Conservation (phyloP, 768 basidiomycete species). For the Tulasnella sp. region DNA sequence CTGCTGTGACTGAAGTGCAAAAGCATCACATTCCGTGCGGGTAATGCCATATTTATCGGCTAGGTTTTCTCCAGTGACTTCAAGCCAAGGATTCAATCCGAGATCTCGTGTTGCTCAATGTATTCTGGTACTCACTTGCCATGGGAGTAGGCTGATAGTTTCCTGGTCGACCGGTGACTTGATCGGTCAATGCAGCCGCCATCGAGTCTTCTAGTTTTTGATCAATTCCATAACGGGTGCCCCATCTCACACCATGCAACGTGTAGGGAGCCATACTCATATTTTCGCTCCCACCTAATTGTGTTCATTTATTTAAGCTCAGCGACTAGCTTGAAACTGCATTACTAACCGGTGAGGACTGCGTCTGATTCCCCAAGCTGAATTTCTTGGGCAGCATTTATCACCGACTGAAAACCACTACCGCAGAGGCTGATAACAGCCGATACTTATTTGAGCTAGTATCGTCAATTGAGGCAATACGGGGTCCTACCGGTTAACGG, state of each 20-base stretch:
- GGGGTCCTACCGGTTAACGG: constrained; percentile 25
- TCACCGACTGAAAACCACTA: constrained; percentile 29
- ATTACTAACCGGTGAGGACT: constrained; percentile 26
- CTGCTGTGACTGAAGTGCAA: constrained; percentile 27
- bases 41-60: constrained; percentile 30
- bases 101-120: not conserved
- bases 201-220: constrained; percentile 30
- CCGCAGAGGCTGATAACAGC: constrained; percentile 25
- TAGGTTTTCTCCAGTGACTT: constrained; percentile 30
- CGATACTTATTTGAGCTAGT: too few species aligned
- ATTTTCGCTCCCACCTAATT: constrained; percentile 14
- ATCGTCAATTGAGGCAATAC: too few species aligned
- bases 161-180: constrained; percentile 23
- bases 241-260: constrained; percentile 26
- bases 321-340: too few species aligned
- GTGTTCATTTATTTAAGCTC: not conserved
- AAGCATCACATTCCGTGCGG: constrained; percentile 28
- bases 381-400: constrained; percentile 30
- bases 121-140: constrained; percentile 22
- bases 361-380: constrained; percentile 27
- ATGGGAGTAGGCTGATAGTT: constrained; percentile 23
- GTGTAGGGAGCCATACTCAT: constrained; percentile 25
- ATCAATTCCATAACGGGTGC: constrained; percentile 29
- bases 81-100: not conserved
- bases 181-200: constrained; percentile 27